Conservation (phyloP, 192 early-diverging fungal species). For the Coemansia sp. region DNA sequence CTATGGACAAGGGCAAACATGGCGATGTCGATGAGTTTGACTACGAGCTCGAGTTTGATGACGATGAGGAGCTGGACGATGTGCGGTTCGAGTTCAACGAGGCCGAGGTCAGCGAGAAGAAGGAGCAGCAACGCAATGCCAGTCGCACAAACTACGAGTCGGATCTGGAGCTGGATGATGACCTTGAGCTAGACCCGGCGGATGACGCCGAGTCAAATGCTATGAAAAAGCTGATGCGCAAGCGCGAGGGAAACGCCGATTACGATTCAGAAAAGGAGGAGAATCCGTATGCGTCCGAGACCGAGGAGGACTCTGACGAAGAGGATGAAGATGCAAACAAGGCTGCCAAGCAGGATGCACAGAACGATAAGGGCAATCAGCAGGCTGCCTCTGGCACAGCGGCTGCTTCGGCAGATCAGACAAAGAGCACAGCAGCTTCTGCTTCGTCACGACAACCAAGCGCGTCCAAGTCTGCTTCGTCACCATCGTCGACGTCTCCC, state of each 20-base stretch:
- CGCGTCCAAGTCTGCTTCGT: not conserved
- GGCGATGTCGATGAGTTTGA: constrained; percentile 70
- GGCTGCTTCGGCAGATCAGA: constrained; percentile 13
- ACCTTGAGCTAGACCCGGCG: constrained; percentile 12
- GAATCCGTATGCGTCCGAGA: constrained; percentile 46
- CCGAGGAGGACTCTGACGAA: constrained; percentile 48
- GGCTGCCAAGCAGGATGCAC: constrained; percentile 14
- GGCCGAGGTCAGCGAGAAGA: constrained; percentile 62
- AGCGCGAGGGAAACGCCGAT: constrained; percentile 62
- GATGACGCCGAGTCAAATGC: constrained; percentile 52
- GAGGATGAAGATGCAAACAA: constrained; percentile 8
- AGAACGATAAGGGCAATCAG: constrained; percentile 17
- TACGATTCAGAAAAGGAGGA: constrained; percentile 63
- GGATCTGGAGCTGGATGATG: constrained; percentile 13
- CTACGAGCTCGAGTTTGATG: constrained; percentile 79
- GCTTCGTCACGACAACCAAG: not conserved
- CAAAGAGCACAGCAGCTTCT: not conserved
- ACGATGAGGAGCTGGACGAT: constrained; percentile 73
- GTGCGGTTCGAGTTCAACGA: constrained; percentile 68
- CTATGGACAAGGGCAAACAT: constrained; percentile 37
- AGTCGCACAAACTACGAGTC: constrained; percentile 18
- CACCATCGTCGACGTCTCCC: constrained; percentile 2
- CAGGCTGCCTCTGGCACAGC: constrained; percentile 15
- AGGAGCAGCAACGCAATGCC: constrained; percentile 44
- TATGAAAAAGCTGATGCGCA: constrained; percentile 64